Conservation (phyloP, 495 filamentous ascomycete species). For the Oidiodendron maius region DNA sequence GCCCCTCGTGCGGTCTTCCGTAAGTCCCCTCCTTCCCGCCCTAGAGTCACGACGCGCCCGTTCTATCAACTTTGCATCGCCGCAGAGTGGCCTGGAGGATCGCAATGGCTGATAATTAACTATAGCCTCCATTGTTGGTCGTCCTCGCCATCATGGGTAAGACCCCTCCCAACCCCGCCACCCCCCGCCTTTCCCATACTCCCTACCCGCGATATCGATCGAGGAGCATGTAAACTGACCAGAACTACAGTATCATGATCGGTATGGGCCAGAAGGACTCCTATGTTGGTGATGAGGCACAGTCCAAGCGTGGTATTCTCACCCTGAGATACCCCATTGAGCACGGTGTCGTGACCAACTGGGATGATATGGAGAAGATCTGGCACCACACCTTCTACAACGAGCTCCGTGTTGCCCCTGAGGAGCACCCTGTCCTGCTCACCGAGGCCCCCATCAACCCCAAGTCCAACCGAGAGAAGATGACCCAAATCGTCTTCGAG, state of each 20-base stretch:
- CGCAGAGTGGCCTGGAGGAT: neutral
- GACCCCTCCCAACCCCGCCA: constrained; percentile 22
- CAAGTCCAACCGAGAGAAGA: constrained; percentile 99
- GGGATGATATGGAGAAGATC: constrained; percentile 99
- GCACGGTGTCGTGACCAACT: constrained; percentile 99
- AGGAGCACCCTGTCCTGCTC: constrained; percentile 99
- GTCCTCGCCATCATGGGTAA: constrained; percentile 99
- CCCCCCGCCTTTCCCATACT: too few species aligned
- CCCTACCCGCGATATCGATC: constrained; percentile 3
- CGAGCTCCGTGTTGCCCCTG: constrained; percentile 98
- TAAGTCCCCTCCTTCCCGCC: constrained; percentile 58
- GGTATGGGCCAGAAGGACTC: constrained; percentile 99
- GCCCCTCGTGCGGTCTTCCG: constrained; percentile 99
- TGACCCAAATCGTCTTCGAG: constrained; percentile 99
- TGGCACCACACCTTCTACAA: constrained; percentile 99
- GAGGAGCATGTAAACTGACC: constrained; percentile 17
- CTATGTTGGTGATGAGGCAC: constrained; percentile 98
- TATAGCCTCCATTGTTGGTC: constrained; percentile 95
- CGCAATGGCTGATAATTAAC: constrained; percentile 12
- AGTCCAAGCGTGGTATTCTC: constrained; percentile 99
- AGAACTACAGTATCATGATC: constrained; percentile 87
- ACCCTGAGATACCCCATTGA: constrained; percentile 99
- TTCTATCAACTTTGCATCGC: neutral
- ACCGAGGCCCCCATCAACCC: constrained; percentile 99
- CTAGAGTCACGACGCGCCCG: neutral